A percentile compares a stretch with the other conserved stretches of the same genome.
phyloP scores from a whole-genome alignment of 2,329 filamentous ascomycete species.

The Botrytis porri region DNA sequence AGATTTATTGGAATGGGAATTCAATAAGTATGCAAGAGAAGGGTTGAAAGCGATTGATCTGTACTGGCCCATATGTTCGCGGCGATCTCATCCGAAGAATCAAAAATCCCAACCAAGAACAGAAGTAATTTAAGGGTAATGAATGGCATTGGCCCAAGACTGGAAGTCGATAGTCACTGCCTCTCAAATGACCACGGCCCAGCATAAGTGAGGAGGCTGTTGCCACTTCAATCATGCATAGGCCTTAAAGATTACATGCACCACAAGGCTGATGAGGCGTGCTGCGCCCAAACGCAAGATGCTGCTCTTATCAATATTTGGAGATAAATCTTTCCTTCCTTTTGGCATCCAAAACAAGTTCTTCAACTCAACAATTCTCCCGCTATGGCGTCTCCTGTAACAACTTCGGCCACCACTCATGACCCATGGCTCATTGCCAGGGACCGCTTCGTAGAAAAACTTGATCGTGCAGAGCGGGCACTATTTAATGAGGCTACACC shows the following conservation, averaged over 20 bases:
- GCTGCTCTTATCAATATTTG: background rate
- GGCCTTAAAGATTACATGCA: background rate
- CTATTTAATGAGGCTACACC: background rate
- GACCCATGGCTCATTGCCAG: conserved; percentile 9
- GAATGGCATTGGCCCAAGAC: background rate
- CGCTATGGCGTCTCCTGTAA: background rate
- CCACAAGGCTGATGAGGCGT: background rate
- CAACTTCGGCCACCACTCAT: background rate
- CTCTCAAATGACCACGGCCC: background rate
- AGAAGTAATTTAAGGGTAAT: background rate
- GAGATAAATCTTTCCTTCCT: background rate
- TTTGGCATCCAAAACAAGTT: background rate
- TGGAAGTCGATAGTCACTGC: background rate
- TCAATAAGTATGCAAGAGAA: no score
- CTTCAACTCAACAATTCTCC: no score
- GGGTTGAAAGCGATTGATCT: no score
- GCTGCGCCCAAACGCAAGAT: background rate
- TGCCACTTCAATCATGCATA: background rate
- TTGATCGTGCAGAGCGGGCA: background rate
- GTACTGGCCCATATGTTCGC: background rate
- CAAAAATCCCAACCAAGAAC: fast-evolving
- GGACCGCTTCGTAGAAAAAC: background rate
- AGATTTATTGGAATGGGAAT: no score
- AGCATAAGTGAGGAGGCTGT: background rate
- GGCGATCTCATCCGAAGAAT: background rate